phyloP scores from a whole-genome alignment of 1,139 yeast genomes.

The Hansenula lynferdii region DNA sequence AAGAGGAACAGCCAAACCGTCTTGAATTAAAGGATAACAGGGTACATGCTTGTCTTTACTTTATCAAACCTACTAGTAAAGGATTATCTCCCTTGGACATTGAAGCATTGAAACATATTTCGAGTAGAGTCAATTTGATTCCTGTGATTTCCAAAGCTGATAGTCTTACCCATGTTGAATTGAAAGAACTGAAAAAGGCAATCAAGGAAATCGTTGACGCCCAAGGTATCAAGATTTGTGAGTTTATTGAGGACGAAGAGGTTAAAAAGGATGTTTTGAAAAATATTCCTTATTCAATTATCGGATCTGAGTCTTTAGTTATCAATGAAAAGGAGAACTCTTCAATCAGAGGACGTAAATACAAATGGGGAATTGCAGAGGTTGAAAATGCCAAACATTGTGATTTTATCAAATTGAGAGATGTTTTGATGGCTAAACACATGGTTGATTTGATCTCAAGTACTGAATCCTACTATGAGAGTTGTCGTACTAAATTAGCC shows the following conservation, averaged over 20 bases:
- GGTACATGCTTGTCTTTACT: conserved; percentile 75
- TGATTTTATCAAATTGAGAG: conserved; percentile 54
- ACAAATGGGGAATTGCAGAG: conserved; percentile 73
- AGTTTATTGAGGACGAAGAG: conserved; percentile 41
- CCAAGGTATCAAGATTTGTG: conserved; percentile 54
- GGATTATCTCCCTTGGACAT: conserved; percentile 59
- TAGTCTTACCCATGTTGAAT: conserved; percentile 42
- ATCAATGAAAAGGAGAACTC: conserved; percentile 29
- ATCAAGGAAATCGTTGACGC: conserved; percentile 39
- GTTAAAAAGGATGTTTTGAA: conserved; percentile 26
- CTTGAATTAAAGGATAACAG: conserved; percentile 44
- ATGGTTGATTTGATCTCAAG: conserved; percentile 56
- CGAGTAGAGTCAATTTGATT: conserved; percentile 62
- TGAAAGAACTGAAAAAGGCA: conserved; percentile 36
- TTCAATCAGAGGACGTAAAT: conserved; percentile 56
- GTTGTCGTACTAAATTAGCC: conserved; percentile 42
- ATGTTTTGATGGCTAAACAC: conserved; percentile 45
- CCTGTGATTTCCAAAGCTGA: conserved; percentile 80
- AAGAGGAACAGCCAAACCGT: conserved; percentile 72
- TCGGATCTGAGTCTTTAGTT: conserved; percentile 41
- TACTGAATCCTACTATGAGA: conserved; percentile 54
- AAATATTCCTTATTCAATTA: conserved; percentile 55
- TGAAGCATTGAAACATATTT: conserved; percentile 61
- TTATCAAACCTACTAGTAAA: conserved; percentile 53
- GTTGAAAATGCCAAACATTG: conserved; percentile 60